Conservation (phyloP, 495 filamentous ascomycete genomes). For the Penicillium lividum region DNA sequence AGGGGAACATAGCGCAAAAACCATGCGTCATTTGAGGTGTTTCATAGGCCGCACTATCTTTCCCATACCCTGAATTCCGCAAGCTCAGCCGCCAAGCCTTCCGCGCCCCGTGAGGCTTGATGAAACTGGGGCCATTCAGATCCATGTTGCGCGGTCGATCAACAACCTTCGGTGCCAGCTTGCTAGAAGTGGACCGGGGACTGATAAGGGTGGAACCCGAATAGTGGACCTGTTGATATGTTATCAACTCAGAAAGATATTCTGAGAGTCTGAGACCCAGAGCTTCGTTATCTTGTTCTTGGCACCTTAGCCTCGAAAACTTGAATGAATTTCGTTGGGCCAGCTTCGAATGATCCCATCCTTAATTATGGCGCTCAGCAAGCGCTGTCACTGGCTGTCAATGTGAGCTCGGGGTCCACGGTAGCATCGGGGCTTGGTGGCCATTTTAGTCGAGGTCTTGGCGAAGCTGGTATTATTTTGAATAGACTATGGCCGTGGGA, state of each 20-base stretch:
- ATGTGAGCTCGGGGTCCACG: constrained; percentile 19
- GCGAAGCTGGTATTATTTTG: constrained; percentile 5
- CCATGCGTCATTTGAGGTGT: background rate
- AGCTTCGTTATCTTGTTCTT: background rate
- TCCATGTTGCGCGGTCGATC: background rate
- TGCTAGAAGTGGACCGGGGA: background rate
- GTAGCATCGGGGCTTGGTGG: constrained; percentile 27
- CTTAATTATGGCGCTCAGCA: constrained; percentile 18
- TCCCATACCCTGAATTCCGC: background rate
- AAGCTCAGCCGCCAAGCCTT: constrained; percentile 2
- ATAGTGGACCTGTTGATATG: background rate
- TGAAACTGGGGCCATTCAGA: background rate
- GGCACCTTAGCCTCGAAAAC: background rate
- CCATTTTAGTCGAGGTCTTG: constrained; percentile 7
- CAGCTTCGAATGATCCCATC: background rate
- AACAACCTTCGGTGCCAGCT: background rate
- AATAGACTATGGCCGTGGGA: constrained; percentile 1
- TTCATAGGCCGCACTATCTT: background rate
- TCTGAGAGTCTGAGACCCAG: background rate
- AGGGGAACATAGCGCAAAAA: background rate
- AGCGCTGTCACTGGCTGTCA: constrained; percentile 25
- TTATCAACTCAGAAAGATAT: background rate
- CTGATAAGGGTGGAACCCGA: constrained; percentile 2
- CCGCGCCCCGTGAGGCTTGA: background rate
- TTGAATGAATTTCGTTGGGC: background rate